These are phyloP conservation scores for Acanthochlamys bracteata DNA, from an alignment of 106 monocot genomes.

Conservation along the genomic window DNA sequence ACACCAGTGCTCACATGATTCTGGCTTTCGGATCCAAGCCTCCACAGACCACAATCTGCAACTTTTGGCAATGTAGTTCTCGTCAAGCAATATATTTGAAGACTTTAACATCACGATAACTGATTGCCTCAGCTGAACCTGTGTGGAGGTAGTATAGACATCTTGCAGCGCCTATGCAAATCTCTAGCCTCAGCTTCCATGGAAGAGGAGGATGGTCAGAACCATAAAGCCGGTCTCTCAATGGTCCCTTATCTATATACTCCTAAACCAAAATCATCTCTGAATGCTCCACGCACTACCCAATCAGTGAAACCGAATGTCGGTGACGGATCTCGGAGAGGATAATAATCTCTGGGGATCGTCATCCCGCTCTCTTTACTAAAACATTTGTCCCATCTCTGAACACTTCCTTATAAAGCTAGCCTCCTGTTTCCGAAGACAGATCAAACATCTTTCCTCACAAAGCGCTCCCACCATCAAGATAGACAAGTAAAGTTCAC, in stretches of 20 bases:
- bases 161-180: slow-evolving; percentile 26
- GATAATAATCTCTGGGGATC: slow-evolving; percentile 16
- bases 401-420: slow-evolving; percentile 13
- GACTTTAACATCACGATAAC: slow-evolving; percentile 32
- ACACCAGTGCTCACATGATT: slow-evolving; percentile 21
- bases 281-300: slow-evolving; percentile 26
- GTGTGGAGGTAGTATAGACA: slow-evolving; percentile 32
- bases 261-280: slow-evolving; percentile 38
- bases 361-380: slow-evolving; percentile 14
- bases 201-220: background rate
- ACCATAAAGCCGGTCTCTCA: slow-evolving; percentile 27
- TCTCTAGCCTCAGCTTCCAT: slow-evolving; percentile 31
- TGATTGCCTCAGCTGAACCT: slow-evolving; percentile 15
- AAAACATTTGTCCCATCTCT: slow-evolving; percentile 19
- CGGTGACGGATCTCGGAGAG: slow-evolving; percentile 27
- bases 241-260: slow-evolving; percentile 20
- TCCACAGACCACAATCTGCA: slow-evolving; percentile 22
- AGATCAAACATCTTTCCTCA: slow-evolving; percentile 11
- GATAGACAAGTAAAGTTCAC: slow-evolving; percentile 13
- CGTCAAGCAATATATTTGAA: slow-evolving; percentile 22
- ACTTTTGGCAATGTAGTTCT: slow-evolving; percentile 20
- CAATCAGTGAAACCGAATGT: slow-evolving; percentile 28
- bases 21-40: background rate
- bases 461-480: slow-evolving; percentile 7
- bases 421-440: background rate